phyloP scores from a whole-genome alignment of 2,329 filamentous ascomycete genomes.

The Hymenoscyphus fructigenus region DNA sequence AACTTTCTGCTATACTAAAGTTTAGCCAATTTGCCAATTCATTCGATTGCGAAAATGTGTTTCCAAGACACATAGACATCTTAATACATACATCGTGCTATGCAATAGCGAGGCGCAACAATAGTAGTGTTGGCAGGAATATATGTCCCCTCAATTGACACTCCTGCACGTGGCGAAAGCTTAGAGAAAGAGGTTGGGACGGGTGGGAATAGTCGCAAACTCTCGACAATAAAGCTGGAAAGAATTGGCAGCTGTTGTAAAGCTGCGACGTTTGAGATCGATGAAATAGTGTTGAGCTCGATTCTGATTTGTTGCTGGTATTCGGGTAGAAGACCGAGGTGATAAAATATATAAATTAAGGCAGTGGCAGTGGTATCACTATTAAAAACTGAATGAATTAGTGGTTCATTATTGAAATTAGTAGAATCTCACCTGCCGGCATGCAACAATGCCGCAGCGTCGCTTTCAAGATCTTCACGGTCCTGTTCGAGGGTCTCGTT shows the following conservation, averaged over 20 bases:
- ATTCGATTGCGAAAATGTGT: background rate
- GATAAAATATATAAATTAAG: constrained; percentile 1
- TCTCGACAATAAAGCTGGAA: constrained; percentile 40
- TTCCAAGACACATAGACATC: background rate
- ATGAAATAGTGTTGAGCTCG: background rate
- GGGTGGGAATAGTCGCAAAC: constrained; percentile 39
- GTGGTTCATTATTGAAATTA: background rate
- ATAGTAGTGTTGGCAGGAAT: constrained; percentile 9
- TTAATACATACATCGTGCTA: background rate
- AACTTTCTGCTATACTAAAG: background rate
- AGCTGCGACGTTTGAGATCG: background rate
- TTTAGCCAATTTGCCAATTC: background rate
- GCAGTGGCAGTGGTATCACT: constrained; percentile 4
- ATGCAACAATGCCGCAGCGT: background rate
- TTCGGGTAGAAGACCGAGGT: background rate
- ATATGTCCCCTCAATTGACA: constrained; percentile 8
- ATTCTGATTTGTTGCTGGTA: background rate
- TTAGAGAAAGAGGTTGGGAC: constrained; percentile 38
- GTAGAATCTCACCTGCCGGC: background rate
- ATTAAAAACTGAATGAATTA: too few species aligned
- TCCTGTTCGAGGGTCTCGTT: background rate
- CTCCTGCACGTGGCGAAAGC: constrained; percentile 39
- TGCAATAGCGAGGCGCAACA: background rate
- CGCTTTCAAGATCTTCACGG: background rate
- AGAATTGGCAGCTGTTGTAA: constrained; percentile 27